A percentile compares a stretch with the other conserved stretches of the same genome.
phyloP scores from a whole-genome alignment of 2,329 filamentous ascomycete genomes.

The Blumeriella jaapii region DNA sequence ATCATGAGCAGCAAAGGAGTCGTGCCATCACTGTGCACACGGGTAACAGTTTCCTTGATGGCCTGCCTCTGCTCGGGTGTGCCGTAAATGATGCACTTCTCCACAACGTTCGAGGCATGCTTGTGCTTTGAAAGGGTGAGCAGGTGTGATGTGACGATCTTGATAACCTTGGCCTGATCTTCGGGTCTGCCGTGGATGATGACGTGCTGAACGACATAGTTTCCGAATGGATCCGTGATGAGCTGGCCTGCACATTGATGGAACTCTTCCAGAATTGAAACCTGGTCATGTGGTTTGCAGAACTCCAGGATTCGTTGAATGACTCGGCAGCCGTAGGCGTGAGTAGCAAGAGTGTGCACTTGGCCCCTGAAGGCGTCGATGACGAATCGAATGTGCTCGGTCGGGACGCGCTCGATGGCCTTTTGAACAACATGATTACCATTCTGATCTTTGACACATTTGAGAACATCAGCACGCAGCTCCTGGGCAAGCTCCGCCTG shows the following conservation, averaged over 20 bases:
- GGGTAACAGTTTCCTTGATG: constrained; percentile 54
- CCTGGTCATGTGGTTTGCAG: constrained; percentile 60
- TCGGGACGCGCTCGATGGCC: constrained; percentile 70
- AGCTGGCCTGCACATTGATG: constrained; percentile 60
- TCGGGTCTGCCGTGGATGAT: constrained; percentile 65
- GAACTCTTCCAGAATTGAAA: constrained; percentile 65
- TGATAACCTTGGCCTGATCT: constrained; percentile 63
- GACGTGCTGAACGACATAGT: constrained; percentile 92
- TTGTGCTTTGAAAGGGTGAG: constrained; percentile 83
- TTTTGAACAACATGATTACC: constrained; percentile 97
- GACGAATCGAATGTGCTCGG: constrained; percentile 72
- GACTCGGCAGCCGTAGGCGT: constrained; percentile 83
- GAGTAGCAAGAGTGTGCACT: constrained; percentile 60
- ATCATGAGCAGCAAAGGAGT: constrained; percentile 66
- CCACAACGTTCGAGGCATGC: constrained; percentile 92
- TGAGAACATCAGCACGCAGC: constrained; percentile 62
- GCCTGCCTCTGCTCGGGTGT: constrained; percentile 54
- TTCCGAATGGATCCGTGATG: constrained; percentile 81
- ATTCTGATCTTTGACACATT: constrained; percentile 75
- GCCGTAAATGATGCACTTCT: constrained; percentile 74
- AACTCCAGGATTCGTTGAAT: constrained; percentile 86
- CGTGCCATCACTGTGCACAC: constrained; percentile 50
- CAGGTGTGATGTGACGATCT: constrained; percentile 59
- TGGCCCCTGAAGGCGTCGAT: constrained; percentile 69
- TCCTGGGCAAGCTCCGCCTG: constrained; percentile 77